Evolutionary conservation across 2,329 filamentous ascomycete species (phyloP).

Genomic region (Pyricularia sp.): DNA sequence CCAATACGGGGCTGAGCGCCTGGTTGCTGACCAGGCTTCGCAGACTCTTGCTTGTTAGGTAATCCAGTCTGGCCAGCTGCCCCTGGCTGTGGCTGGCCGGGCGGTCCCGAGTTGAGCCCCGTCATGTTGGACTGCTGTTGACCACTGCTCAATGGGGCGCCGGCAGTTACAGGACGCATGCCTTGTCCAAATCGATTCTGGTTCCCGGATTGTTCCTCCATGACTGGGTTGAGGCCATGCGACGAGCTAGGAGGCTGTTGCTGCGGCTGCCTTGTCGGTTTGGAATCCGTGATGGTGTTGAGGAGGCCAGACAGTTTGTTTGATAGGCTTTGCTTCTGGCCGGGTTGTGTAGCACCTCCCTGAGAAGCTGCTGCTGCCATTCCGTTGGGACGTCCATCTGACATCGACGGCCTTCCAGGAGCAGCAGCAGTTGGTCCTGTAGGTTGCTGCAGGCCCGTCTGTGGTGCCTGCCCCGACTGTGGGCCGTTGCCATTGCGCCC

Average conservation of each 20-base stretch:
- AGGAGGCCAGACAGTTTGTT: background rate
- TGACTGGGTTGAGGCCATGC: background rate
- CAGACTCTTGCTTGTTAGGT: background rate
- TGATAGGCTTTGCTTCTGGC: background rate
- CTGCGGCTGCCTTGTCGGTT: background rate
- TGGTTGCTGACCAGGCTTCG: background rate
- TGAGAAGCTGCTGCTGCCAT: background rate
- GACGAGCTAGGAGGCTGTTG: background rate
- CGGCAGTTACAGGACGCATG: background rate
- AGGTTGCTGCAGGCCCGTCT: background rate
- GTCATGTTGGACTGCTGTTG: slow-evolving; percentile 3
- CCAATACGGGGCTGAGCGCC: background rate
- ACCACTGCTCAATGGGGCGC: background rate
- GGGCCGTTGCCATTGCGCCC: background rate
- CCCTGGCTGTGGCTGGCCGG: background rate
- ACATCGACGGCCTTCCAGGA: background rate
- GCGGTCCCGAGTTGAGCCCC: background rate
- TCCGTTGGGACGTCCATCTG: background rate
- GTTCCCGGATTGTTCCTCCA: background rate
- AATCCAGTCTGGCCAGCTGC: background rate
- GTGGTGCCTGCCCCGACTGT: background rate
- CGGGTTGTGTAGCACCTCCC: background rate
- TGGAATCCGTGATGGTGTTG: background rate
- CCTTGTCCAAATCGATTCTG: slow-evolving; percentile 1
- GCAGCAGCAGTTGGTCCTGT: background rate